A percentile compares a stretch with the other conserved stretches of the same genome.
Conservation (phyloP, 2,329 filamentous ascomycete species). For the Thielaviopsis punctulata region DNA sequence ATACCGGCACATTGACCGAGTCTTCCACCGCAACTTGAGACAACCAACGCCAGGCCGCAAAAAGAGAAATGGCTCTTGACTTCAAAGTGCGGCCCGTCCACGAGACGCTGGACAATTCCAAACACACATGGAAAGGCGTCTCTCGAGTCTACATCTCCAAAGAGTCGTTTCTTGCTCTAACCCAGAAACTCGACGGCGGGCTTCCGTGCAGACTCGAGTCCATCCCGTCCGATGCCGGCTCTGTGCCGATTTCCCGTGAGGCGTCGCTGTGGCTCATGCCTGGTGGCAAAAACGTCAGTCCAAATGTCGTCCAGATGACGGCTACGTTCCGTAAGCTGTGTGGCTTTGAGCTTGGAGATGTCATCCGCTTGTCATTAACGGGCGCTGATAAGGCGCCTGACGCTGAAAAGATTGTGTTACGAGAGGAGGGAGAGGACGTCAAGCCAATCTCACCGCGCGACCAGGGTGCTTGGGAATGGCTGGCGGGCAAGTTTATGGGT, state of each 20-base stretch:
- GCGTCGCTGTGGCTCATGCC: constrained; percentile 33
- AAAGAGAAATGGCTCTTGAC: constrained; percentile 22
- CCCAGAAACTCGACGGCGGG: constrained; percentile 26
- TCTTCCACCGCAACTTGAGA: constrained; percentile 15
- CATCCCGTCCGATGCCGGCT: constrained; percentile 14
- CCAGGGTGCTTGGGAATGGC: constrained; percentile 21
- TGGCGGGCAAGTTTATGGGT: constrained; percentile 21
- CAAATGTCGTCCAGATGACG: constrained; percentile 53
- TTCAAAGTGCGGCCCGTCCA: constrained; percentile 26
- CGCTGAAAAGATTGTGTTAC: constrained; percentile 40
- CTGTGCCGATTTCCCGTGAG: constrained; percentile 20
- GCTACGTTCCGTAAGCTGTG: constrained; percentile 57
- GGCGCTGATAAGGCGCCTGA: constrained; percentile 29
- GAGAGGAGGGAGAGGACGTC: constrained; percentile 31
- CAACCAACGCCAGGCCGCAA: constrained; percentile 11
- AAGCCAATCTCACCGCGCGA: constrained; percentile 15
- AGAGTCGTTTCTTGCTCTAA: constrained; percentile 28
- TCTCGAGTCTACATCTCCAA: constrained; percentile 31
- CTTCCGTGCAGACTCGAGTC: constrained; percentile 26
- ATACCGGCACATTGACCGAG: not conserved
- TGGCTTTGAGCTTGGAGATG: constrained; percentile 54
- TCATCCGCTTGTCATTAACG: constrained; percentile 41
- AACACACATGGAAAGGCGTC: constrained; percentile 23
- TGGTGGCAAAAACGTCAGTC: constrained; percentile 41
- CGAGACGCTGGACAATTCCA: constrained; percentile 26